These are phyloP conservation scores for Tylopilus vinaceipallidus DNA, from an alignment of 768 basidiomycete genomes.

Conservation along the genomic window DNA sequence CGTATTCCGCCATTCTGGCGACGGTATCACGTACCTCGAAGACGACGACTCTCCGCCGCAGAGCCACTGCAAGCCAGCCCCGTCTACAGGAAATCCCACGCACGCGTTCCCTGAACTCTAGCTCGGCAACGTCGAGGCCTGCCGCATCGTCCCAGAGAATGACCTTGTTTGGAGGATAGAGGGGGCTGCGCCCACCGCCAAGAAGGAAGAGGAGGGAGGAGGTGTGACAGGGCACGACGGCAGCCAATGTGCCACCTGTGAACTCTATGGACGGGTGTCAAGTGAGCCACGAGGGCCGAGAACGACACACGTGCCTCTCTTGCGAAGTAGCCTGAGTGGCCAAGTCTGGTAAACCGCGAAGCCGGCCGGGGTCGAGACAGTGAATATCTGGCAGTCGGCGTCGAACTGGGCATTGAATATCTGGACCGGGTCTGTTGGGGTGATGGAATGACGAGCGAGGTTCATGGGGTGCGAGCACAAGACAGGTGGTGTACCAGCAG, in stretches of 20 bases:
- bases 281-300: conserved; percentile 1
- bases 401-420: conserved; percentile 80
- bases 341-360: conserved; percentile 80
- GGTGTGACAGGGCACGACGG: conserved; percentile 74
- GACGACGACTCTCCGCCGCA: conserved; percentile 74
- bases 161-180: conserved; percentile 91
- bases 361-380: conserved; percentile 72
- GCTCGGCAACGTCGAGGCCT: conserved; percentile 77
- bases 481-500: conserved; percentile 7
- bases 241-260: conserved; percentile 73
- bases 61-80: conserved; percentile 81
- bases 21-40: conserved; percentile 69
- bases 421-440: conserved; percentile 69
- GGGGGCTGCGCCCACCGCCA: conserved; percentile 84
- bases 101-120: conserved; percentile 85
- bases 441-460: conserved; percentile 81
- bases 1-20: conserved; percentile 71
- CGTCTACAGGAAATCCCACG: conserved; percentile 77
- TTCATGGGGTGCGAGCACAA: conserved; percentile 57
- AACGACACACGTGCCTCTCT: conserved; percentile 58
- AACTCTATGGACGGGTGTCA: conserved; percentile 51
- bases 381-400: conserved; percentile 78
- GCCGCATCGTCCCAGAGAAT: conserved; percentile 83
- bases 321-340: conserved; percentile 75
- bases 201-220: conserved; percentile 83